Conservation (phyloP, 768 basidiomycete genomes). For the Pleurotus tuoliensis region DNA sequence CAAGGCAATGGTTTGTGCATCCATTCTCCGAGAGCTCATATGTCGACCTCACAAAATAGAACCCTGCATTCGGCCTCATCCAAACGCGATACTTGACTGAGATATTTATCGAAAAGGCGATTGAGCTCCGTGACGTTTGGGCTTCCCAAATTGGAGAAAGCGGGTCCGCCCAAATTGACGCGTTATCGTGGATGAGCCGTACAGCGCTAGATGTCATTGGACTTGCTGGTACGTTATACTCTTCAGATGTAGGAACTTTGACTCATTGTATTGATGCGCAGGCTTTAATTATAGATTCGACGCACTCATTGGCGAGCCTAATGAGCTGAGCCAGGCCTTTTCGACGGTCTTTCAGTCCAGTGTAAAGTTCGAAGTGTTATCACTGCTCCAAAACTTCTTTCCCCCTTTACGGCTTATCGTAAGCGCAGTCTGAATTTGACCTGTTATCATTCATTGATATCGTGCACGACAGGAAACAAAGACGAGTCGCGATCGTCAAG, state of each 20-base stretch:
- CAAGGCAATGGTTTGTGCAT: conserved; percentile 35
- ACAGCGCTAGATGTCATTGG: conserved; percentile 78
- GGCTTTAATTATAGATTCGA: conserved; percentile 27
- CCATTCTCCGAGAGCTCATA: no score
- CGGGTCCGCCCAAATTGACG: conserved; percentile 41
- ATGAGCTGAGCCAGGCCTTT: conserved; percentile 46
- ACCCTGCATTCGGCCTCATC: conserved; percentile 61
- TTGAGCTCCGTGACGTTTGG: conserved; percentile 53
- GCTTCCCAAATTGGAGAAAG: conserved; percentile 24
- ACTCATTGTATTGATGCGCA: conserved; percentile 12
- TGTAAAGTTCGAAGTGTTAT: conserved; percentile 25
- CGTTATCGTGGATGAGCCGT: conserved; percentile 60
- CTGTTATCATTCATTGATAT: not conserved
- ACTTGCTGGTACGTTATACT: conserved; percentile 52
- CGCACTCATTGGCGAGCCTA: conserved; percentile 24
- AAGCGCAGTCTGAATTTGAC: conserved; percentile 8
- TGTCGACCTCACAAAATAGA: conserved; percentile 27
- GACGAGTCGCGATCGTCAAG: conserved; percentile 1
- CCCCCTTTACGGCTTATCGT: conserved; percentile 33
- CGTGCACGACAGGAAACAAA: conserved; percentile 11
- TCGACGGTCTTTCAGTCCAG: conserved; percentile 39
- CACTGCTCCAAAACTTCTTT: conserved; percentile 23
- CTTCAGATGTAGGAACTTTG: conserved; percentile 10
- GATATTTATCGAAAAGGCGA: conserved; percentile 54
- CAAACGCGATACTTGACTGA: conserved; percentile 56